A percentile compares a stretch with the other conserved stretches of the same genome.
Evolutionary conservation across 139 green algal genomes (phyloP).

Genomic region (Chlorella vulgaris): DNA sequence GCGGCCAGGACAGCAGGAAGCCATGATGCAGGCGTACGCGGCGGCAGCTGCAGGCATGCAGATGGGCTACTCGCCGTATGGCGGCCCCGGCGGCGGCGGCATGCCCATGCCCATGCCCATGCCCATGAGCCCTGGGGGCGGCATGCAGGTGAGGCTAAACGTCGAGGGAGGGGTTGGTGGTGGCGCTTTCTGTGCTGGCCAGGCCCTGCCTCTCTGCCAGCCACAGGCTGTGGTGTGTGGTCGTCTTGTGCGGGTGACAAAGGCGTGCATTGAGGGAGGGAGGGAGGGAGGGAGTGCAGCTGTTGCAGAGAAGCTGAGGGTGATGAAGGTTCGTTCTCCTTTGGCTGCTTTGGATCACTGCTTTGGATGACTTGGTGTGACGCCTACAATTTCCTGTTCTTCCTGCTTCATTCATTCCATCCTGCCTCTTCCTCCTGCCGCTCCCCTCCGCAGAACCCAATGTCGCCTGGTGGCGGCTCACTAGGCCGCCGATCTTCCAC

Average conservation of each 20-base stretch:
- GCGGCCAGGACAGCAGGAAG: constrained; percentile 21
- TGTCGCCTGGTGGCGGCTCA: no score
- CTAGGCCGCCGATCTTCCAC: no score
- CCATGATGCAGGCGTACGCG: constrained; percentile 22
- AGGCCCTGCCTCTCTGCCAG: no score
- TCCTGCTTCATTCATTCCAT: not conserved
- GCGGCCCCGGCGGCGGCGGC: not conserved
- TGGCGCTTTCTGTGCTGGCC: not conserved
- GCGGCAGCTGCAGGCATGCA: constrained; percentile 14
- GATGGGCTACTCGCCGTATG: constrained; percentile 8
- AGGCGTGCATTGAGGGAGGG: no score
- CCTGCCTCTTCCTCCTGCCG: no score
- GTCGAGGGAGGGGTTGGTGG: not conserved
- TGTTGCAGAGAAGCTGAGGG: no score
- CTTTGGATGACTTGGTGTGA: not conserved
- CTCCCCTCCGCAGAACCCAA: not conserved
- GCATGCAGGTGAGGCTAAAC: not conserved
- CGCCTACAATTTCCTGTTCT: not conserved
- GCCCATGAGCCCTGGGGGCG: not conserved
- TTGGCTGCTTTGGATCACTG: no score
- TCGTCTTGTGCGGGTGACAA: no score
- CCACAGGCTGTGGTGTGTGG: no score
- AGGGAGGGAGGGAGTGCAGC: no score
- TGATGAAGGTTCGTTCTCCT: no score
- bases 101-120: constrained; percentile 16